phyloP scores from a whole-genome alignment of 306 rosid genomes.

The Prinsepia uniflora region DNA sequence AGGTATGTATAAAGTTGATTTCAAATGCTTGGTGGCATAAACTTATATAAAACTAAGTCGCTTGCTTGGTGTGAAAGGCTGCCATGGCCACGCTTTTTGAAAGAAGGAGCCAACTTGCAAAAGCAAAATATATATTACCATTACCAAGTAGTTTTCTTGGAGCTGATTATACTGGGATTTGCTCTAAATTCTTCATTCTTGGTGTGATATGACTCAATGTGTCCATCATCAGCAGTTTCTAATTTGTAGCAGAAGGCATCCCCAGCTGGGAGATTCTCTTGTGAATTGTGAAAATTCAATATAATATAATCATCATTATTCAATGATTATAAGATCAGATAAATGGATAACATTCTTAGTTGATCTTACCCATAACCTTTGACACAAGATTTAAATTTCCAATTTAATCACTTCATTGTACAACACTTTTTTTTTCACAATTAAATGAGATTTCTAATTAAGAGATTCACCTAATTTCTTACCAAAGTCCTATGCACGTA shows the following conservation, averaged over 20 bases:
- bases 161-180: constrained; percentile 8
- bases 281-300: constrained; percentile 13
- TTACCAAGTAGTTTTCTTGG: background rate
- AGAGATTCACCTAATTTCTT: background rate
- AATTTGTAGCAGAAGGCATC: constrained; percentile 2
- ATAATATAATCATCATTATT: constrained; percentile 8
- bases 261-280: constrained; percentile 18
- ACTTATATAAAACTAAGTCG: constrained; percentile 10
- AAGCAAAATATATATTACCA: constrained; percentile 3
- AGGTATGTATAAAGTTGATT: background rate
- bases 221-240: constrained; percentile 4
- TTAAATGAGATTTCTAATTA: too few relatives aligned
- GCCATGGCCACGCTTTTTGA: constrained; percentile 57
- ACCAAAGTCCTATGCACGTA: too few relatives aligned
- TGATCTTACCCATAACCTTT: background rate
- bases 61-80: constrained; percentile 48
- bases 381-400: background rate
- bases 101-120: constrained; percentile 32
- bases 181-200: background rate
- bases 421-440: too few relatives aligned
- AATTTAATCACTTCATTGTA: too few relatives aligned
- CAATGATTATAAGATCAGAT: constrained; percentile 1
- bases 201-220: constrained; percentile 10
- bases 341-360: background rate
- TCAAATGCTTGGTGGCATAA: constrained; percentile 5